phyloP scores from a whole-genome alignment of 768 basidiomycete genomes.

The Tylopilus rubrobrunneus region DNA sequence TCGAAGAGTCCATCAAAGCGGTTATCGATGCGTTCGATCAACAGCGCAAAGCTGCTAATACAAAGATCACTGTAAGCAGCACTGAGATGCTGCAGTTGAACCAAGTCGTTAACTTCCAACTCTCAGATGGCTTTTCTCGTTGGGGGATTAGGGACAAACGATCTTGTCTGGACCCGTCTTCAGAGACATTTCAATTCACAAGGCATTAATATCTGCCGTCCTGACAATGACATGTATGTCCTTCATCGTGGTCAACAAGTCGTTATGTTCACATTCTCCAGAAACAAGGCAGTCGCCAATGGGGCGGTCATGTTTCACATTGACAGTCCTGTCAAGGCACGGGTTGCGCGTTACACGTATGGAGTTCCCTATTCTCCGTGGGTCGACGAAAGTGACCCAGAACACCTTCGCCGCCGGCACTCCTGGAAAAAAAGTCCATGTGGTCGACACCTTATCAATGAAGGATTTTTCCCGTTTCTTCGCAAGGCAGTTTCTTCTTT shows the following conservation, averaged over 20 bases:
- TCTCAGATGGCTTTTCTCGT: not conserved
- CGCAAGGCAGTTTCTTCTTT: not conserved
- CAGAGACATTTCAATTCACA: not conserved
- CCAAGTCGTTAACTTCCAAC: not conserved
- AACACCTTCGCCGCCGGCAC: not conserved
- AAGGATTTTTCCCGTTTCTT: not conserved
- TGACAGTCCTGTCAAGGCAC: not conserved
- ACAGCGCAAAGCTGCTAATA: not conserved
- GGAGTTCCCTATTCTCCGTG: not conserved
- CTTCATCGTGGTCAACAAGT: not conserved
- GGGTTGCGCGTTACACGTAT: slow-evolving; percentile 5
- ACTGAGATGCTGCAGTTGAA: not conserved
- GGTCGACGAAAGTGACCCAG: not conserved
- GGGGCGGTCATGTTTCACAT: slow-evolving; percentile 5
- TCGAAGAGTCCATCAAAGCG: slow-evolving; percentile 7
- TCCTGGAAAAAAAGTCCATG: not conserved
- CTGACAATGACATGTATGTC: slow-evolving; percentile 8
- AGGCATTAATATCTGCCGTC: slow-evolving; percentile 3
- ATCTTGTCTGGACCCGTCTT: slow-evolving; percentile 6
- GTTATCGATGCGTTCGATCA: slow-evolving; percentile 11
- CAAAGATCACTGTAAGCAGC: slow-evolving; percentile 1
- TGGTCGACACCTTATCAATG: not conserved
- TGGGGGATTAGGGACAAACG: not conserved
- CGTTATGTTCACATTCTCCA: not conserved
- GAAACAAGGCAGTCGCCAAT: slow-evolving; percentile 13